Evolutionary conservation across 495 filamentous ascomycete species (phyloP).

Genomic region (Parathielavia appendiculata): DNA sequence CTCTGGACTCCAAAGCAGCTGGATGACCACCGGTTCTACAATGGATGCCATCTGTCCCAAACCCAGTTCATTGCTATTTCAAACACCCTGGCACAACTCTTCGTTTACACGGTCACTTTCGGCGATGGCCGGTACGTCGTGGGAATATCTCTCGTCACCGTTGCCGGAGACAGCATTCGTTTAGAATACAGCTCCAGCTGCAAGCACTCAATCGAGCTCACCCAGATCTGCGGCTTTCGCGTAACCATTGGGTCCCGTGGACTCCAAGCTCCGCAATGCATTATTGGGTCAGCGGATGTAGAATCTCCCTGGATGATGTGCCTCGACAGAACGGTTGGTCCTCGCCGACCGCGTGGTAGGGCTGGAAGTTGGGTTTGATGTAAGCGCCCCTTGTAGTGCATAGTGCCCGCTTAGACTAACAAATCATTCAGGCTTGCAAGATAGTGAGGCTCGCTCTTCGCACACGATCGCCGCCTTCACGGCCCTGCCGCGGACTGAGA

Average conservation of each 20-base stretch:
- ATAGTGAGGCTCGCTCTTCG: conserved; percentile 1
- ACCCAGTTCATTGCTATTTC: neutral
- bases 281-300: neutral
- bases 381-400: neutral
- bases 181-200: neutral
- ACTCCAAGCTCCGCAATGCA: neutral
- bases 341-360: neutral
- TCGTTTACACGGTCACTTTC: neutral
- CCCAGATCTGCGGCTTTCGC: neutral
- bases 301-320: neutral
- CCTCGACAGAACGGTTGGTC: neutral
- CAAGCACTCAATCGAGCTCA: neutral
- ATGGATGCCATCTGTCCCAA: neutral
- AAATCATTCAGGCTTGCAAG: neutral
- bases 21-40: neutral
- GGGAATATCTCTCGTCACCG: neutral
- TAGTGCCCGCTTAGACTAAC: neutral
- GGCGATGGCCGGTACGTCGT: neutral
- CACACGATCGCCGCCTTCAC: neutral
- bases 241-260: neutral
- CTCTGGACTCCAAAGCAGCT: neutral
- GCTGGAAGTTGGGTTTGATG: neutral
- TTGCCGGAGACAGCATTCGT: neutral
- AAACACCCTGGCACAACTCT: neutral
- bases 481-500: neutral